Base-by-base conservation (phyloP, 352 stramenopile genomes). In the Hyaloperonospora arabidopsidis region DNA sequence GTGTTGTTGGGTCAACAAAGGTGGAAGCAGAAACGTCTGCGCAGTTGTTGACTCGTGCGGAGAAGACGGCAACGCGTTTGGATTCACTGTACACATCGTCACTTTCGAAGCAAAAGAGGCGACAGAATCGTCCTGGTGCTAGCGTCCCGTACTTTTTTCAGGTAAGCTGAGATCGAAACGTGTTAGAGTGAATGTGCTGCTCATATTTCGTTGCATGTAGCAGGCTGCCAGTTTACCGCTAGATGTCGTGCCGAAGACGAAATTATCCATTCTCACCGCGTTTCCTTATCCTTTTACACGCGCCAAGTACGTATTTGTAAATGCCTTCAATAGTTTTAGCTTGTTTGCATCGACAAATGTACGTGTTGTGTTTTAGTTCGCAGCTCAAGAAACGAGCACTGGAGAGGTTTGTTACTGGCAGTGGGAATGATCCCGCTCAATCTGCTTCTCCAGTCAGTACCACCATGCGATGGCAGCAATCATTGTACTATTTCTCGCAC, bases 401-500 rank as follows among this genome's bases (percentile, higher is more conserved):
- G 22, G 44, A 70, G 34, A 45, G 22, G 11, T 76, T 82, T 19
- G 49, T 75, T 0, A 15, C 52, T 29, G 35, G 41, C 18, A 47
- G 21, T 25, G 15, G 12, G 25, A 23, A 22, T 1, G 55, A 8
- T 21, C 6, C n/a, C 8, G 5, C 49, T 7, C 47, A 45, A 21
- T 44, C 52, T 46, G 18, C 13, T 43, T 54, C 36, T 40, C 52
- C 50, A 8, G 3, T 7, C 38, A 63, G 17, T 19, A 49, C 62
- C 49, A 66, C 68, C 10, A 56, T 84, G n/a, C 74, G 64, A 35
- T 91, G 80, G 80, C 68, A 87, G 7, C 62, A 71, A 25, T 72
- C 76, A 6, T 64, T 86, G 39, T 72, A 79, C 25, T 89, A 87
- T 49, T 91, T 84, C 41, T 57, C 69, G n/a, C 69, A 89, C 34